These are phyloP conservation scores for Verruconis gallopava DNA, from an alignment of 2,329 filamentous ascomycete genomes.

Conservation along the genomic window DNA sequence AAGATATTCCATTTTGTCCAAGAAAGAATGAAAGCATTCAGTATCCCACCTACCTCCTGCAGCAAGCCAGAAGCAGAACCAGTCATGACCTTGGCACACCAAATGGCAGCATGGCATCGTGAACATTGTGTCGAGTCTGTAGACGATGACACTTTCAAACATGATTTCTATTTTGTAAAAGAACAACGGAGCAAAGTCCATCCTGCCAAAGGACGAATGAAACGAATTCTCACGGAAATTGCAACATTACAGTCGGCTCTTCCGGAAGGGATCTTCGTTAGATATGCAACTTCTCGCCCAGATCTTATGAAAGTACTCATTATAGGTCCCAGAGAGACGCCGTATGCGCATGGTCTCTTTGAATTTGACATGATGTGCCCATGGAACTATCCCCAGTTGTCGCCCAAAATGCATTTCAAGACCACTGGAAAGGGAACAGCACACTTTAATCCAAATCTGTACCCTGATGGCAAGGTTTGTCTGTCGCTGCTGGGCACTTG, in stretches of 20 bases:
- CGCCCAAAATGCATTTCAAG: slow-evolving; percentile 32
- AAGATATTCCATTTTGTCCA: no score
- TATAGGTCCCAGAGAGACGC: slow-evolving; percentile 36
- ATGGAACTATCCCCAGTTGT: slow-evolving; percentile 27
- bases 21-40: no score
- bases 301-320: slow-evolving; percentile 41
- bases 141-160: slow-evolving; percentile 26
- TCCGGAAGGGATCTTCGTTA: slow-evolving; percentile 39
- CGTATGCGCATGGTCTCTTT: slow-evolving; percentile 42
- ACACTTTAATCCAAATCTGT: slow-evolving; percentile 41
- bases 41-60: no score
- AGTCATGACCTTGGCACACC: no score
- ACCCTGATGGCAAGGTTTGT: slow-evolving; percentile 36
- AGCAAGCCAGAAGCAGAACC: no score
- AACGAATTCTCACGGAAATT: slow-evolving; percentile 34
- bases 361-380: slow-evolving; percentile 41
- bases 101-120: no score
- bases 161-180: slow-evolving; percentile 16
- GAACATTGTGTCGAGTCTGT: slow-evolving; percentile 23
- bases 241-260: slow-evolving; percentile 33
- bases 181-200: not conserved
- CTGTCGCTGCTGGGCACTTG: slow-evolving; percentile 39
- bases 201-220: slow-evolving; percentile 31
- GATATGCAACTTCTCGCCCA: slow-evolving; percentile 31
- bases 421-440: slow-evolving; percentile 31